Percentiles rank a stretch among this genome's conserved stretches.
These are phyloP conservation scores for Yarrowia galli DNA, from an alignment of 1,139 yeast genomes.

Conservation along the genomic window DNA sequence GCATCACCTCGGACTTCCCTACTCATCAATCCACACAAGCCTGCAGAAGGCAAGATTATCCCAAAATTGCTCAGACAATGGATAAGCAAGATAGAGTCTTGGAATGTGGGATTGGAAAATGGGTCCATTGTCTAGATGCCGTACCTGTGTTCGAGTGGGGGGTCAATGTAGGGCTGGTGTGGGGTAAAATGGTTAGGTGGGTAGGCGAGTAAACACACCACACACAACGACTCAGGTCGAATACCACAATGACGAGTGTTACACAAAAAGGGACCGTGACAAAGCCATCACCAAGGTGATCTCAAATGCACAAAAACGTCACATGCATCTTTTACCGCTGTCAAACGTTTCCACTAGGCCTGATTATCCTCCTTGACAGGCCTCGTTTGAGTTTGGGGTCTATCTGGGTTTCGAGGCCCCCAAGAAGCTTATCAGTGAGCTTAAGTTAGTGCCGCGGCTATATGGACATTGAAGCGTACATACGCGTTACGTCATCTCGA, in stretches of 20 bases:
- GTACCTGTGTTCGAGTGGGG: background rate
- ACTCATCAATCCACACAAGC: background rate
- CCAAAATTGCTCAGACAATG: background rate
- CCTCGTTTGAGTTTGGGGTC: background rate
- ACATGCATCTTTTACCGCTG: background rate
- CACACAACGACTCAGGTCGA: no score
- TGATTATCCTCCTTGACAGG: no score
- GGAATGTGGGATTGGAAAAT: background rate
- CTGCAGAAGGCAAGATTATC: slow-evolving; percentile 4
- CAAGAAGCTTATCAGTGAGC: slow-evolving; percentile 10
- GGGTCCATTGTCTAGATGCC: slow-evolving; percentile 2
- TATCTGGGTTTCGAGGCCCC: slow-evolving; percentile 4
- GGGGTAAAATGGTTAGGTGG: no score
- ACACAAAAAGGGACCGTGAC: no score
- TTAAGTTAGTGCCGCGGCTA: slow-evolving; percentile 4
- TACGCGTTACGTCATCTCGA: background rate
- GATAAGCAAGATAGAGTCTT: slow-evolving; percentile 16
- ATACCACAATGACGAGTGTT: no score
- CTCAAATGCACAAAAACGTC: background rate
- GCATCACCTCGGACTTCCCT: no score
- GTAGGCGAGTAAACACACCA: no score
- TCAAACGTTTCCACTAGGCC: background rate
- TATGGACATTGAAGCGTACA: background rate
- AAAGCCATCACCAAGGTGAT: no score
- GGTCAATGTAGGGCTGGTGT: background rate